Evolutionary conservation across 306 rosid genomes (phyloP).

Genomic region (Prunus kanzakura): DNA sequence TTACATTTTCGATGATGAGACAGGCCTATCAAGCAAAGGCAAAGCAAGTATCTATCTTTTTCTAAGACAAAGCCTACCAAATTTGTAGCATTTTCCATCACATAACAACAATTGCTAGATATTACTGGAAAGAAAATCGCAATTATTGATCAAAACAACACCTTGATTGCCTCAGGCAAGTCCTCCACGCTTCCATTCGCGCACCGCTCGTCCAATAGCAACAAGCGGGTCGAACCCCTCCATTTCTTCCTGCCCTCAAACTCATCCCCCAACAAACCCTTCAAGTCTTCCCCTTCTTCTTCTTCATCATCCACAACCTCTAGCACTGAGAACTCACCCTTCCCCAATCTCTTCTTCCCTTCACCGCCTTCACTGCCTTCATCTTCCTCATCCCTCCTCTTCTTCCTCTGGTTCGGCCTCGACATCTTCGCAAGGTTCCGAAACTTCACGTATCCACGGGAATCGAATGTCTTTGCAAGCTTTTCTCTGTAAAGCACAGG

Average conservation of each 20-base stretch:
- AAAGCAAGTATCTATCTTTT: neutral
- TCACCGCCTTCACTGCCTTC: constrained; percentile 12
- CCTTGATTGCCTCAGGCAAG: constrained; percentile 89
- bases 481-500: constrained; percentile 71
- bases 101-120: constrained; percentile 1
- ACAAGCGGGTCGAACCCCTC: constrained; percentile 77
- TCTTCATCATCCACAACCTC: constrained; percentile 75
- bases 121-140: constrained; percentile 2
- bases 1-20: neutral
- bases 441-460: constrained; percentile 70
- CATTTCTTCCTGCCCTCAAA: constrained; percentile 58
- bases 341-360: constrained; percentile 30
- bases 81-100: neutral
- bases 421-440: constrained; percentile 78
- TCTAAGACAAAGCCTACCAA: neutral
- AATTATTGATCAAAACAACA: constrained; percentile 33
- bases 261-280: constrained; percentile 64
- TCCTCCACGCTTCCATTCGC: constrained; percentile 43
- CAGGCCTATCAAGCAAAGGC: neutral
- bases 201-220: constrained; percentile 70
- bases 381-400: constrained; percentile 26
- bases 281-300: constrained; percentile 44
- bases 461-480: constrained; percentile 62
- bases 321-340: constrained; percentile 37
- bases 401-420: constrained; percentile 63